phyloP scores from a whole-genome alignment of 371 early-diverging fungal genomes.

The Batkoa obscura region DNA sequence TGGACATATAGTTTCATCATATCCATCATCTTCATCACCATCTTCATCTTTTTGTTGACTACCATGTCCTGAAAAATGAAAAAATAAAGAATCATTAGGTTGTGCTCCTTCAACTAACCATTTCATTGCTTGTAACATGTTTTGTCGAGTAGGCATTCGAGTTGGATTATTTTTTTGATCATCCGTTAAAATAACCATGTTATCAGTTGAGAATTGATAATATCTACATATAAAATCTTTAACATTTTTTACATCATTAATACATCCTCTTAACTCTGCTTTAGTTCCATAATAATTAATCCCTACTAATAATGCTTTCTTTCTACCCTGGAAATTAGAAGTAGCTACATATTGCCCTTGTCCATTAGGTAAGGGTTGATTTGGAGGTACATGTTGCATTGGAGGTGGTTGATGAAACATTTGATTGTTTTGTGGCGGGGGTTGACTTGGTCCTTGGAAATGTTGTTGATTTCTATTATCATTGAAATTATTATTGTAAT shows the following conservation, averaged over 20 bases:
- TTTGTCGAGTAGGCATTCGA: constrained; percentile 53
- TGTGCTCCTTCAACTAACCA: constrained; percentile 76
- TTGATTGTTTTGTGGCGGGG: neutral
- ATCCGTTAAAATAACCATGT: constrained; percentile 72
- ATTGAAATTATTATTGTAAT: neutral
- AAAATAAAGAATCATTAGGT: constrained; percentile 71
- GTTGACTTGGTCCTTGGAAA: neutral
- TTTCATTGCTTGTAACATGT: constrained; percentile 60
- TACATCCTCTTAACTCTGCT: constrained; percentile 55
- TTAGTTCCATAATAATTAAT: constrained; percentile 70
- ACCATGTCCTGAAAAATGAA: constrained; percentile 88
- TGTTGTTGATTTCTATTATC: neutral
- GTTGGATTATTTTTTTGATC: constrained; percentile 40
- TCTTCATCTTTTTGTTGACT: constrained; percentile 36
- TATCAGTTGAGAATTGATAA: constrained; percentile 42
- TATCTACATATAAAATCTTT: constrained; percentile 39
- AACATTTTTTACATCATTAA: constrained; percentile 80
- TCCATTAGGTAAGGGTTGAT: neutral
- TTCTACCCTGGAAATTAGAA: constrained; percentile 57
- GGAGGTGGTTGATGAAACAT: neutral
- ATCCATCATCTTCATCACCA: constrained; percentile 75
- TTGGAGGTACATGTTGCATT: neutral
- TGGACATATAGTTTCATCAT: constrained; percentile 68
- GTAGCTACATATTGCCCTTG: neutral
- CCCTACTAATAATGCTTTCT: constrained; percentile 74